Evolutionary conservation across 2,329 filamentous ascomycete species (phyloP).

Genomic region (Monosporascus sp.): DNA sequence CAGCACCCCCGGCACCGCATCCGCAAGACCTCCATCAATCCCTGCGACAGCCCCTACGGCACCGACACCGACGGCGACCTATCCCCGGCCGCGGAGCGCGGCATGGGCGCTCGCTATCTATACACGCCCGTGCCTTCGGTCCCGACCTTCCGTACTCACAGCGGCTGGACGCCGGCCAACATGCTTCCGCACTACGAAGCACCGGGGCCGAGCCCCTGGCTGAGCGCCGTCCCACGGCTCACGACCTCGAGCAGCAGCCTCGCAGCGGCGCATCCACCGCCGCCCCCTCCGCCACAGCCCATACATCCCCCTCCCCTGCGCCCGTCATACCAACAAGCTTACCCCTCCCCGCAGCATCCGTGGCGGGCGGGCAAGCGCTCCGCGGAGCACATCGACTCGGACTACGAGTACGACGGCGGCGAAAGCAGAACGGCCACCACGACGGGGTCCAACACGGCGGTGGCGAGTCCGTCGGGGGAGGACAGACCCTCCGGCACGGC

Average conservation of each 20-base stretch:
- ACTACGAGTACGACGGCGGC: slow-evolving; percentile 16
- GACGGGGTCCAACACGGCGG: slow-evolving; percentile 1
- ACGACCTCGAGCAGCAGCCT: slow-evolving; percentile 1
- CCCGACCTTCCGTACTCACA: slow-evolving; percentile 8
- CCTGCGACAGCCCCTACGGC: slow-evolving; percentile 33
- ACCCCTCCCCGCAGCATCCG: neutral
- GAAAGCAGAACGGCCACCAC: slow-evolving; percentile 4
- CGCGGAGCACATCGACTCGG: slow-evolving; percentile 22
- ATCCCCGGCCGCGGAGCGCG: slow-evolving; percentile 19
- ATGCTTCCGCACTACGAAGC: slow-evolving; percentile 14
- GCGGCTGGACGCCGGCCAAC: slow-evolving; percentile 25
- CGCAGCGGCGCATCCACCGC: slow-evolving; percentile 4
- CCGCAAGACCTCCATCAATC: slow-evolving; percentile 26
- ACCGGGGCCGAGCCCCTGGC: slow-evolving; percentile 32
- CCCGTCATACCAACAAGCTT: slow-evolving; percentile 1
- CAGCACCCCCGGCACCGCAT: slow-evolving; percentile 16
- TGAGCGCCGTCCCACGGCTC: slow-evolving; percentile 40
- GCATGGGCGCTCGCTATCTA: slow-evolving; percentile 12
- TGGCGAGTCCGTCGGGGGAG: neutral
- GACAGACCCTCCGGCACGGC: slow-evolving; percentile 6
- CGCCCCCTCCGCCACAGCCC: slow-evolving; percentile 11
- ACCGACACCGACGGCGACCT: slow-evolving; percentile 36
- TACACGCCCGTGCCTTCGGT: slow-evolving; percentile 17
- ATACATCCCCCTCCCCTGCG: slow-evolving; percentile 1
- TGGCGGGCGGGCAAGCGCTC: slow-evolving; percentile 19